phyloP scores from a whole-genome alignment of 148 eudicot species.

The Chenopodium formosanum region DNA sequence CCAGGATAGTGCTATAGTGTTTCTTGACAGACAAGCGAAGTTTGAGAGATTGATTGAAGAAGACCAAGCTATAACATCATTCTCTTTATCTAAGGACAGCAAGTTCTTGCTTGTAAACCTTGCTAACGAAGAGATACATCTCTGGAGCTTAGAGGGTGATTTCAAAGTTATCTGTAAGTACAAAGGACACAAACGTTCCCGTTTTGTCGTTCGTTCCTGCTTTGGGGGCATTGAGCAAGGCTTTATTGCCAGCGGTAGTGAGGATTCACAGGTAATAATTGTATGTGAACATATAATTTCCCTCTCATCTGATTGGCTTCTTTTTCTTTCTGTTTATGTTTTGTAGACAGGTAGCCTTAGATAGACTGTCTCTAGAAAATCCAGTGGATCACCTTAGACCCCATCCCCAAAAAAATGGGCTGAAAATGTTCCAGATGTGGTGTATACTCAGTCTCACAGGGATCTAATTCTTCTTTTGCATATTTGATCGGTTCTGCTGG shows the following conservation, averaged over 20 bases:
- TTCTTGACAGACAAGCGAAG: conserved; percentile 52
- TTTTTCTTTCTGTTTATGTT: too few relatives aligned
- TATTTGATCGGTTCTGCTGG: neutral
- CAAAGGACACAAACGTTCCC: conserved; percentile 63
- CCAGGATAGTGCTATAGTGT: neutral
- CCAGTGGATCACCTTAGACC: too few relatives aligned
- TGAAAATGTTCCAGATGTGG: too few relatives aligned
- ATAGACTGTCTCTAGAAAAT: too few relatives aligned
- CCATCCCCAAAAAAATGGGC: too few relatives aligned
- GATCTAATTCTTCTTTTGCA: too few relatives aligned
- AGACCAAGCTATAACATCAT: conserved; percentile 57
- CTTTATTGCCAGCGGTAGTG: conserved; percentile 82
- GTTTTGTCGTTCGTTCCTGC: conserved; percentile 64
- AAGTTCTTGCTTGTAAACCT: conserved; percentile 61
- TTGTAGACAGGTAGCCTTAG: too few relatives aligned
- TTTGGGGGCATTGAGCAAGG: conserved; percentile 74
- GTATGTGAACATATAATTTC: neutral
- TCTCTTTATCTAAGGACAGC: conserved; percentile 55
- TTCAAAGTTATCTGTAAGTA: conserved; percentile 45
- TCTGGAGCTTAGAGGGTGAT: conserved; percentile 60
- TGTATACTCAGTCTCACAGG: too few relatives aligned
- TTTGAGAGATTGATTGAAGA: conserved; percentile 56
- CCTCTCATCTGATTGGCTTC: neutral
- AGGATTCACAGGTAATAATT: conserved; percentile 61
- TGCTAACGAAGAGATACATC: conserved; percentile 64